These are phyloP conservation scores for Magnolia changhungtana DNA, from an alignment of 164 flowering plant species.

Conservation along the genomic window DNA sequence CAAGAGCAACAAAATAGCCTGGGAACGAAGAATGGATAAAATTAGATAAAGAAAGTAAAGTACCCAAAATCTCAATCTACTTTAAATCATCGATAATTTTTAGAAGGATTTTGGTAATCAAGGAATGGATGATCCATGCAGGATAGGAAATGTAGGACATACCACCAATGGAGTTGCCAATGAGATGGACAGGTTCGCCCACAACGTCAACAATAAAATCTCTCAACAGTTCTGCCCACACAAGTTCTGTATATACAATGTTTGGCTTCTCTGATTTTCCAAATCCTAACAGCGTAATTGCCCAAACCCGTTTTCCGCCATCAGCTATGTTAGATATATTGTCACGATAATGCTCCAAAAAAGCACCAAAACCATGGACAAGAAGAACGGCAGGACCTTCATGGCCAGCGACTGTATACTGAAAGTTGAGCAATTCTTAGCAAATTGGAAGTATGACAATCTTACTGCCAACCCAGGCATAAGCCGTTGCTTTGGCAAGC, in stretches of 20 bases:
- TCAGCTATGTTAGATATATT: constrained; percentile 49
- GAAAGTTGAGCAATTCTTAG: constrained; percentile 14
- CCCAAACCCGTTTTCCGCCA: constrained; percentile 72
- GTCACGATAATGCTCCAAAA: constrained; percentile 80
- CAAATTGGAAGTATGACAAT: not conserved
- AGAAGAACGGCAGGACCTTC: constrained; percentile 80
- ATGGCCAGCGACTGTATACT: constrained; percentile 75
- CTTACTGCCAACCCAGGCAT: not conserved
- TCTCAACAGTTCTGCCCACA: constrained; percentile 84
- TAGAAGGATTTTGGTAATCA: not conserved
- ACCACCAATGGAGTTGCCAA: constrained; percentile 94
- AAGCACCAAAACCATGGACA: constrained; percentile 95
- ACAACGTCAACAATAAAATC: constrained; percentile 81
- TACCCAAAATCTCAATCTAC: not conserved
- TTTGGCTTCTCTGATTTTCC: constrained; percentile 93
- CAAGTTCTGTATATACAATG: constrained; percentile 65
- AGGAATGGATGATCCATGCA: not conserved
- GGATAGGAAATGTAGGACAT: constrained; percentile 16
- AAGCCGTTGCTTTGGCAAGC: no score
- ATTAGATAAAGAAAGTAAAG: constrained; percentile 6
- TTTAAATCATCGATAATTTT: not conserved
- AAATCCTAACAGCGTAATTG: constrained; percentile 74
- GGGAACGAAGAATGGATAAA: constrained; percentile 11
- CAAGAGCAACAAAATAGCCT: constrained; percentile 68
- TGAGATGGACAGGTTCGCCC: constrained; percentile 76